Evolutionary conservation across 257 asterid species (phyloP), one percentile per base, ranked within the genome.

Genomic region (Rhazya stricta): DNA sequence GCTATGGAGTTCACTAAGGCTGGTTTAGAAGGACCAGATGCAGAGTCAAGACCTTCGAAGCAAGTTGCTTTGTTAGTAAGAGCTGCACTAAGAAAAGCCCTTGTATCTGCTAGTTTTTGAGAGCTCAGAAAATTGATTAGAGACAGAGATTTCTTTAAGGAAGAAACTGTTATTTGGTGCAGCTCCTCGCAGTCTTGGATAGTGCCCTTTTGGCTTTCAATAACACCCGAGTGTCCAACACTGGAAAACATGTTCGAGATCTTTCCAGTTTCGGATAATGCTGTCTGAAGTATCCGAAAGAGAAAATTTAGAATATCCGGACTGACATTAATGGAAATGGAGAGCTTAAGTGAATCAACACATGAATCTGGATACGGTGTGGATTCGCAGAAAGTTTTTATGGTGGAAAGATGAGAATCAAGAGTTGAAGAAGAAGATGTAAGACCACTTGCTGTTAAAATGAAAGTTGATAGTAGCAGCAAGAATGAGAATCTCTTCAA

Each of bases 21-120:
- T 4, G 85, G 25, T 75, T 95, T 95, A 10, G 77, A 57, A 0
- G 92, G 78, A 0, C 99, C 99, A 11, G 85, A 45, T 48, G 96
- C 91, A 1, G 84, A 80, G 15, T 77, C 71, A n/a, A 95, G 76
- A 39, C 94, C 98, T 72, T 95, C 98, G 39, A 88, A 72, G 74
- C 99, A 92, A 3, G 99, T 92, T 74, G 67, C 67, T 51, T 79
- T 87, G 85, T 95, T 95, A 3, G 97, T 91, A 34, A 91, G 56
- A 23, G 98, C 87, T 1, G 99, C 99, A 71, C 90, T 87, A 16
- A 95, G 89, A 29, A 81, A 88, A 0, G 91, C 79, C 30, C 85
- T 81, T 7, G 96, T 88, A 79, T 95, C 96, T 18, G 86, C 69
- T 16, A 88, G 12, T 9, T 83, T 83, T 30, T 69, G 73, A 0